Evolutionary conservation across 305 asterid species (phyloP).

Genomic region (Rubia occidens): DNA sequence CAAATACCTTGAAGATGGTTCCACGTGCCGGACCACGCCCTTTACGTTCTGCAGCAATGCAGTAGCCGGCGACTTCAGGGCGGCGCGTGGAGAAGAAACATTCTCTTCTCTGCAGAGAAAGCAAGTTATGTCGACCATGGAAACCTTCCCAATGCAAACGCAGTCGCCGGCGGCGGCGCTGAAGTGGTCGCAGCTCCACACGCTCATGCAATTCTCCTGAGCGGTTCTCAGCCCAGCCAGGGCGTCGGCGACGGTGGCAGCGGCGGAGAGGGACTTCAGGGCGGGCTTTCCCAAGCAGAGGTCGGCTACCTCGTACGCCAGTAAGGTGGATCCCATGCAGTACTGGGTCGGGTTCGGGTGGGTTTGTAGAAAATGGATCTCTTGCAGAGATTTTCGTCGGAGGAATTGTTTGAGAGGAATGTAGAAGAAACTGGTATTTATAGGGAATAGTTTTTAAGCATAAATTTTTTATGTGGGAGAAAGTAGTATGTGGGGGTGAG

Average conservation of each 20-base stretch:
- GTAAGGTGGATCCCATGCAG: slow-evolving; percentile 59
- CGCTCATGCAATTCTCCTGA: slow-evolving; percentile 39
- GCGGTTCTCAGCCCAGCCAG: slow-evolving; percentile 48
- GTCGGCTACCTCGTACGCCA: slow-evolving; percentile 61
- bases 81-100: slow-evolving; percentile 42
- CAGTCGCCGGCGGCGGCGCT: slow-evolving; percentile 25
- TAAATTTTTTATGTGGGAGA: no score
- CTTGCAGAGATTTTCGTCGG: neutral
- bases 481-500: no score
- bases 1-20: slow-evolving; percentile 57
- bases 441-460: neutral
- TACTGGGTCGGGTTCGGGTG: neutral
- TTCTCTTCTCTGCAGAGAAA: slow-evolving; percentile 53
- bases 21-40: slow-evolving; percentile 50
- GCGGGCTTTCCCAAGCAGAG: slow-evolving; percentile 93
- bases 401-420: neutral
- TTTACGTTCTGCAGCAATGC: slow-evolving; percentile 35
- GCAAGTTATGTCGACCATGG: slow-evolving; percentile 71
- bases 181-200: slow-evolving; percentile 69
- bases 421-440: neutral
- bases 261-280: slow-evolving; percentile 48
- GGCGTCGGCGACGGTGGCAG: slow-evolving; percentile 58
- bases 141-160: slow-evolving; percentile 63
- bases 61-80: slow-evolving; percentile 53
- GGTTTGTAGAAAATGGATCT: no score